A percentile compares a stretch with the other conserved stretches of the same genome.
Conservation (phyloP, 2,329 filamentous ascomycete species). For the Ceratocystis ficicola region DNA sequence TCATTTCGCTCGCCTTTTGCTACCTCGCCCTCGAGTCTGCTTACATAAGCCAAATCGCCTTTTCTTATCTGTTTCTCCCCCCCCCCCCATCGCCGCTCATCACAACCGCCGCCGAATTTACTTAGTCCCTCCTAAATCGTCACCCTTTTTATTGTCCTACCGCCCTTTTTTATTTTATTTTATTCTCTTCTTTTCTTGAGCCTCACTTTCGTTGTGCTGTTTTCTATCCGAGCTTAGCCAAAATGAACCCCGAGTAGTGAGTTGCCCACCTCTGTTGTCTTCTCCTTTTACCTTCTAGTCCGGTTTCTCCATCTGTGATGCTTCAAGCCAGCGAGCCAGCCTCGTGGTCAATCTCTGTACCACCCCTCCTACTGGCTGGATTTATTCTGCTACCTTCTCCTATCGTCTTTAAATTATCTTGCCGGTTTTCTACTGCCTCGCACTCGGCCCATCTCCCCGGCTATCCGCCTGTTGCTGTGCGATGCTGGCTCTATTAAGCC, state of each 20-base stretch:
- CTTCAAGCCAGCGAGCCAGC: not conserved
- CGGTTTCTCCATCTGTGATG: not conserved
- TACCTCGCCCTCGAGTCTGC: not conserved
- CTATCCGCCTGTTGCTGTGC: too few relatives aligned
- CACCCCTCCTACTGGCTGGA: not conserved
- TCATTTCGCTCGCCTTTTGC: not conserved
- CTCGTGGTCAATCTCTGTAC: not conserved
- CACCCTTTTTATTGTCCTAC: constrained; percentile 1
- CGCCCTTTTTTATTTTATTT: not conserved
- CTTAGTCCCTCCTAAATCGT: not conserved
- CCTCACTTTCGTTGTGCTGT: constrained; percentile 10
- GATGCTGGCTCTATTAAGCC: not conserved
- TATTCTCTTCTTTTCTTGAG: not conserved
- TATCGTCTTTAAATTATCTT: not conserved
- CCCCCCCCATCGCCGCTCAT: not conserved
- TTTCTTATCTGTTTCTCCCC: not conserved
- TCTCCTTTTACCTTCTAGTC: not conserved
- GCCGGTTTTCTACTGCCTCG: not conserved
- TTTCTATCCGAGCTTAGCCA: constrained; percentile 32
- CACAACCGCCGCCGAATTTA: not conserved
- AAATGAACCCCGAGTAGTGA: constrained; percentile 89
- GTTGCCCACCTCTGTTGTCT: constrained; percentile 30
- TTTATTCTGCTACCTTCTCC: not conserved
- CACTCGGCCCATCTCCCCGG: constrained; percentile 15
- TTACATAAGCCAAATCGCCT: not conserved